Conservation (phyloP, 176 grass and related monocot genomes). For the Triticum aestivum region DNA sequence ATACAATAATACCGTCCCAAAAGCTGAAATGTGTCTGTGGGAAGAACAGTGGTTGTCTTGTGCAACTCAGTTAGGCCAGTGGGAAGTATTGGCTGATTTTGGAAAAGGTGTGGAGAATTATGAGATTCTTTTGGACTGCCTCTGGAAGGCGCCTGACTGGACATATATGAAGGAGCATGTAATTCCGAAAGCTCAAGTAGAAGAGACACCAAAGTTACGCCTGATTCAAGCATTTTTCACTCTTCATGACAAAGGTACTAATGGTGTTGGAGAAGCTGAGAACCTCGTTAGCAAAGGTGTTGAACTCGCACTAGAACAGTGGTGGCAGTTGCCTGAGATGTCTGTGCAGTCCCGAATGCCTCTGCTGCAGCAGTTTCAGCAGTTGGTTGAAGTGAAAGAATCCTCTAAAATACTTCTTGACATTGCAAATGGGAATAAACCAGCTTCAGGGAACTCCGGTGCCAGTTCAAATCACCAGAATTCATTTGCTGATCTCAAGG, state of each 20-base stretch:
- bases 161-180: slow-evolving; percentile 93
- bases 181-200: slow-evolving; percentile 88
- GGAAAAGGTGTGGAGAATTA: slow-evolving; percentile 97
- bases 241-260: slow-evolving; percentile 82
- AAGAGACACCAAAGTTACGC: slow-evolving; percentile 80
- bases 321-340: slow-evolving; percentile 99
- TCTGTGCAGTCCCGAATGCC: slow-evolving; percentile 85
- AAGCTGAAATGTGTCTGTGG: slow-evolving; percentile 99
- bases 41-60: slow-evolving; percentile 96
- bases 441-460: slow-evolving; percentile 77
- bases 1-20: slow-evolving; percentile 92
- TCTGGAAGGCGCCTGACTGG: slow-evolving; percentile 99
- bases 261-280: slow-evolving; percentile 84
- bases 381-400: slow-evolving; percentile 98
- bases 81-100: slow-evolving; percentile 97
- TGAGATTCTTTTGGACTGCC: slow-evolving; percentile 88
- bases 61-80: slow-evolving; percentile 90
- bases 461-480: slow-evolving; percentile 67
- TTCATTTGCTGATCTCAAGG: slow-evolving; percentile 89
- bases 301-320: slow-evolving; percentile 92
- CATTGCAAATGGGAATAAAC: slow-evolving; percentile 95
- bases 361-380: slow-evolving; percentile 96
- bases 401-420: slow-evolving; percentile 90
- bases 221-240: slow-evolving; percentile 87
- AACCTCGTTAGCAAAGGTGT: slow-evolving; percentile 88